These are phyloP conservation scores for Zygoascus bituminiphila DNA, from an alignment of 805 yeast species.

Conservation along the genomic window DNA sequence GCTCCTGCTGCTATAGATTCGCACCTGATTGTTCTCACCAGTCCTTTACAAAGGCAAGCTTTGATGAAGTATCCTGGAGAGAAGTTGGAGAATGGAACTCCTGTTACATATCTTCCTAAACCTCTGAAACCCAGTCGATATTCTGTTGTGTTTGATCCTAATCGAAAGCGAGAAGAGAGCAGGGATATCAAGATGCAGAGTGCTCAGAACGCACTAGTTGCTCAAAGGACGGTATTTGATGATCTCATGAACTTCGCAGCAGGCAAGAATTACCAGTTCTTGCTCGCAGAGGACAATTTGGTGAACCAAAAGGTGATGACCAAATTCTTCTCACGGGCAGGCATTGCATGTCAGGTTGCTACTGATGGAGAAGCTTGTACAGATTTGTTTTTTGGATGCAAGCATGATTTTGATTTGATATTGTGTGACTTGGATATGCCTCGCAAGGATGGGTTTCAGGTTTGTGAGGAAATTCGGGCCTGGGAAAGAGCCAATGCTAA, in stretches of 20 bases:
- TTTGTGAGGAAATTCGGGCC: slow-evolving; percentile 26
- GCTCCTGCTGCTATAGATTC: neutral
- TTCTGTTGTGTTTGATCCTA: slow-evolving; percentile 21
- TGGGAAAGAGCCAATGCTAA: slow-evolving; percentile 22
- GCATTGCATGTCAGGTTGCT: slow-evolving; percentile 25
- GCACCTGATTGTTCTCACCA: slow-evolving; percentile 11
- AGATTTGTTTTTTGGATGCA: slow-evolving; percentile 14
- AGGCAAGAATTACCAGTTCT: slow-evolving; percentile 30
- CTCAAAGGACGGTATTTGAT: slow-evolving; percentile 18
- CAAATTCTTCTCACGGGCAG: slow-evolving; percentile 25
- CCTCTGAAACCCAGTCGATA: slow-evolving; percentile 21
- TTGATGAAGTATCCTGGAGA: slow-evolving; percentile 5
- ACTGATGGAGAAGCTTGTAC: slow-evolving; percentile 28
- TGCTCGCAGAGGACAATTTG: slow-evolving; percentile 86
- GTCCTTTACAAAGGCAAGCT: slow-evolving; percentile 18
- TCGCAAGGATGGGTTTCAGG: slow-evolving; percentile 29
- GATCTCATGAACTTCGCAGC: slow-evolving; percentile 15
- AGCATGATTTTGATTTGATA: slow-evolving; percentile 20
- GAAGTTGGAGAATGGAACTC: slow-evolving; percentile 1
- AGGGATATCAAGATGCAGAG: slow-evolving; percentile 19
- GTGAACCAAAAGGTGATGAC: slow-evolving; percentile 87
- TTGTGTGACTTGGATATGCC: slow-evolving; percentile 31
- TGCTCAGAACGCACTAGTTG: slow-evolving; percentile 16
- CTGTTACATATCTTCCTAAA: slow-evolving; percentile 16
- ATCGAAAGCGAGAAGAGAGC: slow-evolving; percentile 15